A percentile compares a stretch with the other conserved stretches of the same genome.
These are phyloP conservation scores for Torulaspora indica DNA, from an alignment of 805 yeast species.

Conservation along the genomic window DNA sequence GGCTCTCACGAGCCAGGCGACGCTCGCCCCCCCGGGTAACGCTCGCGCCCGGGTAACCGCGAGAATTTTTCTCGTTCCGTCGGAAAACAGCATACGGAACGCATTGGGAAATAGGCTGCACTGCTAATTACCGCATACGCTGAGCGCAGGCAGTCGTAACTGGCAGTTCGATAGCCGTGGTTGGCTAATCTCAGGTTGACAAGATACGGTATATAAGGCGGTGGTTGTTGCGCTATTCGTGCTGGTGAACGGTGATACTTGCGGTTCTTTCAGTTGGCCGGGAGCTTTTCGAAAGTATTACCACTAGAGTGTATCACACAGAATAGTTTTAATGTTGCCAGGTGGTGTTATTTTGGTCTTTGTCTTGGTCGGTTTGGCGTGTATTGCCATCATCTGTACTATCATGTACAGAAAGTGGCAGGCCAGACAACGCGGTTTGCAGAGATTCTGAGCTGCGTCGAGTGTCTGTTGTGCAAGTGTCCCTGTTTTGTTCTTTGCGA, in stretches of 20 bases:
- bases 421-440: constrained; percentile 39
- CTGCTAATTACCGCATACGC: constrained; percentile 9
- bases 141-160: too few relatives aligned
- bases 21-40: not conserved
- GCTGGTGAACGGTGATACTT: too few relatives aligned
- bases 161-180: too few relatives aligned
- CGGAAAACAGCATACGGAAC: constrained; percentile 2
- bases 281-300: too few relatives aligned
- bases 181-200: not conserved
- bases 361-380: constrained; percentile 38
- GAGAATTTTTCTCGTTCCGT: too few relatives aligned
- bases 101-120: too few relatives aligned
- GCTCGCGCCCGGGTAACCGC: not conserved
- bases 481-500: constrained; percentile 5
- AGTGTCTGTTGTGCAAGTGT: constrained; percentile 4
- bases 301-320: too few relatives aligned
- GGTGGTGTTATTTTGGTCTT: constrained; percentile 72
- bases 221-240: too few relatives aligned
- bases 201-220: not conserved
- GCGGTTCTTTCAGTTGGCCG: too few relatives aligned
- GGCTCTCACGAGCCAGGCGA: too few relatives aligned
- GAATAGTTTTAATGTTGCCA: constrained; percentile 47
- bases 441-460: constrained; percentile 26
- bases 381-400: constrained; percentile 31
- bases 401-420: constrained; percentile 35